A percentile compares a stretch with the other conserved stretches of the same genome.
Conservation (phyloP, 208 protist genomes). For the Strigomonas oncopelti region DNA sequence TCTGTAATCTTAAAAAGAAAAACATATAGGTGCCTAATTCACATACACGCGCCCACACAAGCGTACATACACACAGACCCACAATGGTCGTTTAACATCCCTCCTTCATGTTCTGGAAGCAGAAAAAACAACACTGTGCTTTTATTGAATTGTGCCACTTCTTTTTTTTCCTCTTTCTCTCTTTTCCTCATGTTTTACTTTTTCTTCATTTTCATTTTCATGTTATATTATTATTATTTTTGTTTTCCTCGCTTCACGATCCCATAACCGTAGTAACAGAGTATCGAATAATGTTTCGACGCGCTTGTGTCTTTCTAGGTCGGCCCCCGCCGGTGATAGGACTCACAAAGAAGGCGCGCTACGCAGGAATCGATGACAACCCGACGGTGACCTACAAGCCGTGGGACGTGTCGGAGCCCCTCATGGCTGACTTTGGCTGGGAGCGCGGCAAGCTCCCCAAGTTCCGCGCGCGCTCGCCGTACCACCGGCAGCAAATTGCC, state of each 20-base stretch:
- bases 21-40: background rate
- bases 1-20: background rate
- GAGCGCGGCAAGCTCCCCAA: slow-evolving; percentile 75
- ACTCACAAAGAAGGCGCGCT: slow-evolving; percentile 57
- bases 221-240: background rate
- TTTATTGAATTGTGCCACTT: too few relatives aligned
- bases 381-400: slow-evolving; percentile 67
- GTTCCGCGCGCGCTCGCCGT: slow-evolving; percentile 79
- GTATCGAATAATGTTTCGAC: slow-evolving; percentile 32
- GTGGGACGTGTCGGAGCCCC: slow-evolving; percentile 68
- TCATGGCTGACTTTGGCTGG: slow-evolving; percentile 87
- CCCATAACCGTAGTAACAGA: too few relatives aligned
- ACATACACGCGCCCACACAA: too few relatives aligned
- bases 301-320: slow-evolving; percentile 20
- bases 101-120: too few relatives aligned
- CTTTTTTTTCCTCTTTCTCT: slow-evolving; percentile 4
- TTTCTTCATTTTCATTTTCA: background rate
- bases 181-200: background rate
- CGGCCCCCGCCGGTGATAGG: slow-evolving; percentile 73
- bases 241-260: background rate
- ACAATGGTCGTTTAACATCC: too few relatives aligned
- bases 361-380: slow-evolving; percentile 81
- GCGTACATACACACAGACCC: too few relatives aligned
- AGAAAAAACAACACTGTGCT: too few relatives aligned
- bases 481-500: slow-evolving; percentile 83